Evolutionary conservation across 805 yeast species (phyloP).

Genomic region (Wickerhamomyces canadensis): DNA sequence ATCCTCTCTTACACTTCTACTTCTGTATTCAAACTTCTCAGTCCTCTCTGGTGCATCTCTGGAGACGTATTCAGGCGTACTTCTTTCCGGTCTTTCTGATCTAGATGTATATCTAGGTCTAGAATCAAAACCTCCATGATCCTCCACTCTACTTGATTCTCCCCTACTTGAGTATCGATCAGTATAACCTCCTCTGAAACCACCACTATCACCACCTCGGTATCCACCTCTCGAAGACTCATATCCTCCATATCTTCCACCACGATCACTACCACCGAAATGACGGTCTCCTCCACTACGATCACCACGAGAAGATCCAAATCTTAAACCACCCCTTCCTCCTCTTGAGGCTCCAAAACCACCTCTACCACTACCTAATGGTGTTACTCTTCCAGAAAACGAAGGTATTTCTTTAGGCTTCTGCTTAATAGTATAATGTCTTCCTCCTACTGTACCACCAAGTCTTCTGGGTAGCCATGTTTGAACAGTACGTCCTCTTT

Average conservation of each 20-base stretch:
- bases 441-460: slow-evolving; percentile 94
- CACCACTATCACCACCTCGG: slow-evolving; percentile 1
- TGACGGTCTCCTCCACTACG: slow-evolving; percentile 5
- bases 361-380: background rate
- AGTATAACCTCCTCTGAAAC: too few species aligned
- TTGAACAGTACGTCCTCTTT: slow-evolving; percentile 59
- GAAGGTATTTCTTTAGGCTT: slow-evolving; percentile 9
- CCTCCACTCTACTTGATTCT: too few species aligned
- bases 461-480: slow-evolving; percentile 70
- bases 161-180: background rate
- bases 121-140: slow-evolving; percentile 1
- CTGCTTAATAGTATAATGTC: slow-evolving; percentile 47
- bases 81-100: slow-evolving; percentile 8
- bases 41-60: slow-evolving; percentile 7
- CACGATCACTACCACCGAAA: too few species aligned
- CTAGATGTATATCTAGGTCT: slow-evolving; percentile 15
- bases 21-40: slow-evolving; percentile 17
- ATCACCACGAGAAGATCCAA: slow-evolving; percentile 13
- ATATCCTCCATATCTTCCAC: slow-evolving; percentile 8
- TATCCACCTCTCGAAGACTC: slow-evolving; percentile 4
- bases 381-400: slow-evolving; percentile 4
- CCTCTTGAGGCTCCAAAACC: slow-evolving; percentile 4
- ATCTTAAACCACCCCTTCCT: slow-evolving; percentile 7
- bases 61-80: background rate
- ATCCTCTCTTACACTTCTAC: slow-evolving; percentile 19